A percentile compares a stretch with the other conserved stretches of the same genome.
Evolutionary conservation across 225 moss, liverwort and hornwort species (phyloP).

Genomic region (Ulota crispa): DNA sequence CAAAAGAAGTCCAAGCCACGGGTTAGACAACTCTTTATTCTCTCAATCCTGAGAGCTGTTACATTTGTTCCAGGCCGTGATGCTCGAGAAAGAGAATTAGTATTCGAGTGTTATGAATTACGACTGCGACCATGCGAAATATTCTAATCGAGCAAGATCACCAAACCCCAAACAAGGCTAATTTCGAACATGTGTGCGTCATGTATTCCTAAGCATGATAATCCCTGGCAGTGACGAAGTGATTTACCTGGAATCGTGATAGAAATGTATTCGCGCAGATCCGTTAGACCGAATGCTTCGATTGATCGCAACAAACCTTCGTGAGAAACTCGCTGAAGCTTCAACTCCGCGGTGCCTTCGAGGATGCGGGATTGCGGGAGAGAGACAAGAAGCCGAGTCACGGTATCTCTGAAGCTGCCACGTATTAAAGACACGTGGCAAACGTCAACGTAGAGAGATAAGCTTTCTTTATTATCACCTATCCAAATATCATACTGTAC

Average conservation of each 20-base stretch:
- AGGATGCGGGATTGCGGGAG: background rate
- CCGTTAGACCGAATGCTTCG: background rate
- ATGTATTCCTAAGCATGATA: background rate
- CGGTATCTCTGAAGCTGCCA: background rate
- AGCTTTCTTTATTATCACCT: background rate
- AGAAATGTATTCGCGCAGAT: background rate
- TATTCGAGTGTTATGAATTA: background rate
- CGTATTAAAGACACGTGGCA: background rate
- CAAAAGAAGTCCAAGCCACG: background rate
- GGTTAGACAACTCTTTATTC: too few relatives aligned
- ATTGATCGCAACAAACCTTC: constrained; percentile 1
- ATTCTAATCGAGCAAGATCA: background rate
- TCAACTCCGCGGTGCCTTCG: background rate
- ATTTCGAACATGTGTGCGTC: background rate
- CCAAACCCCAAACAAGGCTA: background rate
- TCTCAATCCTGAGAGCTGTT: too few relatives aligned
- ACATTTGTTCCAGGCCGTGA: background rate
- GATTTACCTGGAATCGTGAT: background rate
- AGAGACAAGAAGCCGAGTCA: background rate
- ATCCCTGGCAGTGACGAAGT: too few relatives aligned
- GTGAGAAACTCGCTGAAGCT: background rate
- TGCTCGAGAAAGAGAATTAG: background rate
- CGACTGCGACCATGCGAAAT: background rate
- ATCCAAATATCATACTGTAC: background rate
- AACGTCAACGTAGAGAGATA: background rate